These are phyloP conservation scores for Saururus chinensis DNA, from an alignment of 164 flowering plant genomes.

Conservation along the genomic window DNA sequence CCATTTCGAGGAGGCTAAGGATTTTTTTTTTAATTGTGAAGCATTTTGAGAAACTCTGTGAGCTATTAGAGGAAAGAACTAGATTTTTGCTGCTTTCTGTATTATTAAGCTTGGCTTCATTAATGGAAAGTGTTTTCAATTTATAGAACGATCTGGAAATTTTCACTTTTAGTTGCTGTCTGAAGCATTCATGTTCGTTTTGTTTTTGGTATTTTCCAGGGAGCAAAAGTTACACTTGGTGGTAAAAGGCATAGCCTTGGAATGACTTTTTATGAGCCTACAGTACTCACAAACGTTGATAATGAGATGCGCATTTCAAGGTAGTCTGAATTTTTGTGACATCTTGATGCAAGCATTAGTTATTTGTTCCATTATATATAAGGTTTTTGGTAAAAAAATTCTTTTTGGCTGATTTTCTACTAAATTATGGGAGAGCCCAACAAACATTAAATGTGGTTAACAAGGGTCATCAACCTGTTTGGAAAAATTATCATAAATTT, in stretches of 20 bases:
- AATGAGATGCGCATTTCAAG: slow-evolving; percentile 75
- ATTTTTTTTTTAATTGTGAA: not conserved
- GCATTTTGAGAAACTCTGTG: not conserved
- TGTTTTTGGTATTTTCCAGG: slow-evolving; percentile 28
- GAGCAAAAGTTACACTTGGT: slow-evolving; percentile 79
- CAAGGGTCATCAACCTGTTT: too few relatives aligned
- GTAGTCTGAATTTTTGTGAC: slow-evolving; percentile 17
- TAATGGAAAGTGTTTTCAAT: too few relatives aligned
- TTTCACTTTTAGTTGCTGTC: not conserved
- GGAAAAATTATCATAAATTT: too few relatives aligned
- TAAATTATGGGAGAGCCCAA: too few relatives aligned
- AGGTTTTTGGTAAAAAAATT: not conserved
- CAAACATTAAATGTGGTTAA: too few relatives aligned
- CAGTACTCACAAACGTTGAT: slow-evolving; percentile 58
- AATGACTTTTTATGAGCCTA: slow-evolving; percentile 91
- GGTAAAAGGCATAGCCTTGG: slow-evolving; percentile 94
- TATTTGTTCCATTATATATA: not conserved
- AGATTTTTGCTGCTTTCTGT: not conserved
- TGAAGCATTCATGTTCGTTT: not conserved
- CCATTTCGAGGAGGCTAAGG: not conserved
- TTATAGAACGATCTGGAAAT: too few relatives aligned
- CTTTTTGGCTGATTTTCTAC: too few relatives aligned
- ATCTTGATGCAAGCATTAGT: not conserved
- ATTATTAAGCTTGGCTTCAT: not conserved
- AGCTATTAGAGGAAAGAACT: not conserved